These are phyloP conservation scores for Straminergon stramineum DNA, from an alignment of 225 moss, liverwort and hornwort genomes.

Conservation along the genomic window DNA sequence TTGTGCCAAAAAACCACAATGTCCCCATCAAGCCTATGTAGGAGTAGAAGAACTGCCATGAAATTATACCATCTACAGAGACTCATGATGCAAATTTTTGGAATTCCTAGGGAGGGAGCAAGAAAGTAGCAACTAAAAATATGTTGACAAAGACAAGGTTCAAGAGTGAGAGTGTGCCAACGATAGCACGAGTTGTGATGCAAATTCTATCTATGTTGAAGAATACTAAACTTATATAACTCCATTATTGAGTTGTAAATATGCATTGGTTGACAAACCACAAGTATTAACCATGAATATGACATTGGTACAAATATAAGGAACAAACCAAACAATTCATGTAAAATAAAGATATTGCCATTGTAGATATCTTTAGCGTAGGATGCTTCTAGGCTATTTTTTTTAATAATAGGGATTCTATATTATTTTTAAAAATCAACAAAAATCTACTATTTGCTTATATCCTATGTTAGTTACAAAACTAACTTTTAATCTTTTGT, in stretches of 20 bases:
- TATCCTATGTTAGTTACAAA: no score
- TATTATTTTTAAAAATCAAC: no score
- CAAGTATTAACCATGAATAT: accelerated
- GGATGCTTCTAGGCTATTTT: not conserved
- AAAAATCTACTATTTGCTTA: no score
- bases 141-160: not conserved
- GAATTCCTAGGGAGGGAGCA: accelerated
- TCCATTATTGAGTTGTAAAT: not conserved
- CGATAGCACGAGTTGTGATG: not conserved
- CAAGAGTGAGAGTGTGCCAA: accelerated
- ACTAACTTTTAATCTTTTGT: no score
- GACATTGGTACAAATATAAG: not conserved
- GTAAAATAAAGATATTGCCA: not conserved
- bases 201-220: not conserved
- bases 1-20: not conserved
- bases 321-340: not conserved
- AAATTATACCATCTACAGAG: accelerated
- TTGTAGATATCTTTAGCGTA: not conserved
- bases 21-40: accelerated
- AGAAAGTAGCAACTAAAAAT: not conserved
- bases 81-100: accelerated
- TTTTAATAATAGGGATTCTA: not conserved
- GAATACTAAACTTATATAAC: not conserved
- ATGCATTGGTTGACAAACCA: not conserved
- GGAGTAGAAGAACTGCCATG: not conserved